Base-by-base conservation (phyloP, 148 eudicot genomes). In the Suaeda aralocaspica region DNA sequence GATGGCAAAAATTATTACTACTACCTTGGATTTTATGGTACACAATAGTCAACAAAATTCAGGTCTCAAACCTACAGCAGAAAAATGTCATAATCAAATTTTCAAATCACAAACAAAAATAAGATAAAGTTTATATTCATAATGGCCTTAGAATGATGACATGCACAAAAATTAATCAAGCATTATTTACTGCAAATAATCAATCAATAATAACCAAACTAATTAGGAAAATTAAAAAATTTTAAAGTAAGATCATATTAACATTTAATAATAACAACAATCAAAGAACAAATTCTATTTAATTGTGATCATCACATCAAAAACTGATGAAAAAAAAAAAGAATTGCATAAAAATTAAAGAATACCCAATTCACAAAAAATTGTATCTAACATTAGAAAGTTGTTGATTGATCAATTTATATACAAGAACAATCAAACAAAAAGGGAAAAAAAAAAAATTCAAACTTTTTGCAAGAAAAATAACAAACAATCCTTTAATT, bases 1-100 rank as follows among this genome's bases (percentile, higher is more conserved):
- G 2, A 9, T 3, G 30, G 21, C 8, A 44, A 30, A 46, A 31
- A 78, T 57, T 7, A 34, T 36, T 39, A 53, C 45, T 69, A 49
- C 48, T 77, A 86, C 90, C 87, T 83, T 74, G 59, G 59, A 64
- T 72, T 83, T 70, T 69, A 67, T 56, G 68, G 66, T 70, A 68
- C 62, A 74, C 73, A 72, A 57, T 39, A 22, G 74, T 9, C 13
- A 25, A 21, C 49, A 44, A 69, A 44, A 56, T 71, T 79, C 83
- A 82, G 66, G 50, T 36, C 33, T 52, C 72, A 72, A 69, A 79
- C 85, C 91, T 83, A 76, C 85, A 87, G 53, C 63, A 19, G 39
- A 36, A 71, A 73, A 22, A 73, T 63, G 61, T 29, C 48, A 36
- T 68, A 9, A 76, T 69, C 64, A 77, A 66, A 59, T 75, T 13